A percentile compares a stretch with the other conserved stretches of the same genome.
Conservation (phyloP, 176 grass and related monocot genomes). For the Hordeum marinum region DNA sequence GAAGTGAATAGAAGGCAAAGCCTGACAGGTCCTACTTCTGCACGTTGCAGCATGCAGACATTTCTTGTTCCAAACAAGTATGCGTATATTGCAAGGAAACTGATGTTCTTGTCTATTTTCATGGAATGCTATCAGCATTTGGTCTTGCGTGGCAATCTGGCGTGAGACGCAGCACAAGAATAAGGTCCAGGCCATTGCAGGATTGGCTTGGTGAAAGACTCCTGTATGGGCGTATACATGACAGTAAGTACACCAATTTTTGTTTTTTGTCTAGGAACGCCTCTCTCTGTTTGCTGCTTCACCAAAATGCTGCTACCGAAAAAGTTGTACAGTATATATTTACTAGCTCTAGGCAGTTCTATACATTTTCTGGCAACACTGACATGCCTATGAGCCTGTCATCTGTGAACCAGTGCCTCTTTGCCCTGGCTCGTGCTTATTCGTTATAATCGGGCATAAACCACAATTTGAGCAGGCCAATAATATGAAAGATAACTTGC, state of each 20-base stretch:
- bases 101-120: constrained; percentile 25
- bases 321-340: background rate
- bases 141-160: constrained; percentile 57
- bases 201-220: constrained; percentile 80
- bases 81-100: constrained; percentile 10
- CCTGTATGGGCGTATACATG: constrained; percentile 62
- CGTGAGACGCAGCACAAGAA: constrained; percentile 75
- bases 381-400: background rate
- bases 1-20: constrained; percentile 42
- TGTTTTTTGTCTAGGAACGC: background rate
- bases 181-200: constrained; percentile 54
- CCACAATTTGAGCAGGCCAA: constrained; percentile 2
- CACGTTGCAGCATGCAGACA: background rate
- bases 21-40: constrained; percentile 53
- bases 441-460: background rate
- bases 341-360: background rate
- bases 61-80: constrained; percentile 5
- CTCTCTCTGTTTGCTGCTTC: background rate
- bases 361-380: background rate
- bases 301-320: background rate
- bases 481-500: constrained; percentile 2
- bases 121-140: constrained; percentile 30
- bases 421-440: background rate
- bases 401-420: background rate
- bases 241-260: constrained; percentile 53